Conservation (phyloP, 2,329 filamentous ascomycete species). For the Aspergillus candidus region DNA sequence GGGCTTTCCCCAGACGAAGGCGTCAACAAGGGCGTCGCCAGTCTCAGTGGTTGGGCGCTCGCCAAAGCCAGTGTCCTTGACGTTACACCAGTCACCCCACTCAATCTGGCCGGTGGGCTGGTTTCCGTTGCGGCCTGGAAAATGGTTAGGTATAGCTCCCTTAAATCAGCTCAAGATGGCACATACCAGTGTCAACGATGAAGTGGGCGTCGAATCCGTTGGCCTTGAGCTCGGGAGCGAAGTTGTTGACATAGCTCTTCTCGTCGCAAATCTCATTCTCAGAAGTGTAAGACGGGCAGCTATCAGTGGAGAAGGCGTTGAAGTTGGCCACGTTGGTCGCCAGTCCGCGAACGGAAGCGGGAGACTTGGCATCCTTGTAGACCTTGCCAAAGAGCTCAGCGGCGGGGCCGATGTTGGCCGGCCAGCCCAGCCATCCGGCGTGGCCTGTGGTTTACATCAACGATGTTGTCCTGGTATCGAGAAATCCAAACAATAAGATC, state of each 20-base stretch:
- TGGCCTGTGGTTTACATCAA: constrained; percentile 34
- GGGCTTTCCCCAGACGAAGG: constrained; percentile 67
- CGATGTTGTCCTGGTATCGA: neutral
- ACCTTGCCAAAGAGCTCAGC: constrained; percentile 45
- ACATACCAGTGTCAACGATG: constrained; percentile 48
- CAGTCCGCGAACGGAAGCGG: constrained; percentile 46
- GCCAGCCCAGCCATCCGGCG: constrained; percentile 60
- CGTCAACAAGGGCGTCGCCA: constrained; percentile 53
- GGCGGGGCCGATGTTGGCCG: constrained; percentile 51
- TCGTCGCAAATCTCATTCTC: constrained; percentile 50
- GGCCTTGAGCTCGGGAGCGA: constrained; percentile 44
- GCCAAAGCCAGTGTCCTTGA: constrained; percentile 59
- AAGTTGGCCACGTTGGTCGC: constrained; percentile 57
- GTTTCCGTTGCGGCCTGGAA: constrained; percentile 53
- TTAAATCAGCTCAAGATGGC: neutral
- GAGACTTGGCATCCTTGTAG: constrained; percentile 44
- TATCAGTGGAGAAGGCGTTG: constrained; percentile 47
- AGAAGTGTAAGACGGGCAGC: constrained; percentile 41
- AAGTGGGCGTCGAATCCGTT: constrained; percentile 50
- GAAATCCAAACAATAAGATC: neutral
- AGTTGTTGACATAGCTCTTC: constrained; percentile 46
- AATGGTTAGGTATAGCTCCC: neutral
- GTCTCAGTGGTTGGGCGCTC: constrained; percentile 58
- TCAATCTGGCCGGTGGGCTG: constrained; percentile 51
- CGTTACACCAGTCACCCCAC: constrained; percentile 66